Percentiles rank a stretch among this genome's conserved stretches.
These are phyloP conservation scores for Parastagonospora nodorum DNA, from an alignment of 2,329 filamentous ascomycete species.

Conservation along the genomic window DNA sequence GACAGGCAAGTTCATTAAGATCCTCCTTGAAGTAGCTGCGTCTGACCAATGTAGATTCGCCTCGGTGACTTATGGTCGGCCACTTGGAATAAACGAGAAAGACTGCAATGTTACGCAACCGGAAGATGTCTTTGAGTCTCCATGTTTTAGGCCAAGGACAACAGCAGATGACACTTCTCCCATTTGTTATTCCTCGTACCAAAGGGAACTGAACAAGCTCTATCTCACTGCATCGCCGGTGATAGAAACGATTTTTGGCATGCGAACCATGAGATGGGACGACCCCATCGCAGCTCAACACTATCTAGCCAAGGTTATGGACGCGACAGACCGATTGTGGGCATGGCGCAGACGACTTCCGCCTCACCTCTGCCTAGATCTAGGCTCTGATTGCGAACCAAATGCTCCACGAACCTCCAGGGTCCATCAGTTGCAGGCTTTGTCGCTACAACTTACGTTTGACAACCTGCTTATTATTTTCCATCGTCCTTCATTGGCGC, in stretches of 20 bases:
- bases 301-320: constrained; percentile 20
- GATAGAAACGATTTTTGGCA: constrained; percentile 34
- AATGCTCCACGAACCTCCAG: constrained; percentile 11
- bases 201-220: constrained; percentile 34
- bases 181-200: constrained; percentile 17
- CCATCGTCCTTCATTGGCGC: constrained; percentile 50
- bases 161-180: not conserved
- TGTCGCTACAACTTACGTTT: constrained; percentile 52
- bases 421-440: constrained; percentile 42
- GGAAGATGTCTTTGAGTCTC: constrained; percentile 39
- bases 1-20: constrained; percentile 29
- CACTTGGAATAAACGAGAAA: constrained; percentile 50
- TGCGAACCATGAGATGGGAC: constrained; percentile 10
- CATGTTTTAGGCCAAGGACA: constrained; percentile 21
- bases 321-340: constrained; percentile 23
- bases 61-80: constrained; percentile 49
- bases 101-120: constrained; percentile 48
- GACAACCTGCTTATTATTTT: constrained; percentile 52
- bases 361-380: constrained; percentile 23
- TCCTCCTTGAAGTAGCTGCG: not conserved
- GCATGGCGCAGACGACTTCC: constrained; percentile 32
- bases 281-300: constrained; percentile 7
- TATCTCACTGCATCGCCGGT: constrained; percentile 39
- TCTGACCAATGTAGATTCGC: constrained; percentile 35
- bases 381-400: constrained; percentile 19